Base-by-base conservation (phyloP, 495 filamentous ascomycete species). In the Trichoderma reesei region DNA sequence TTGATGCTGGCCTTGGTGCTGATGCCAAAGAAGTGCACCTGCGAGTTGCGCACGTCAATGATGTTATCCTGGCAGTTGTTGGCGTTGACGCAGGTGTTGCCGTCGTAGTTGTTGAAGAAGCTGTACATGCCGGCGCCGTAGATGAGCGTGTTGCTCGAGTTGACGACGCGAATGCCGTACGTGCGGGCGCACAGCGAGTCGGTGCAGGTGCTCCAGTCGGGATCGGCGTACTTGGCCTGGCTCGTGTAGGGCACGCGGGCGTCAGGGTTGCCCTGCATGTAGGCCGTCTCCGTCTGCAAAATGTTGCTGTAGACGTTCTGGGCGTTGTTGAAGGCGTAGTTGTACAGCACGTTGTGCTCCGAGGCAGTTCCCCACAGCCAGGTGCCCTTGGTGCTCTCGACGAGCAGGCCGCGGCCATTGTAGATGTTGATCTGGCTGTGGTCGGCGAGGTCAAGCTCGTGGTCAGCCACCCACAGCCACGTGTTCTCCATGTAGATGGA, bases 401-500 rank as follows among this genome's bases (percentile, higher is more conserved):
- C 79, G 41, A 93, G 81, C 16, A 95, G 80, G 65, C 92, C 93
- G 65, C 93, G 89, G 54, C 91, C 93, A 70, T 90, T 96, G 80
- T 87, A 98, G 68, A 98, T 83, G 74, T 94, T 89, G 74, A 96
- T 88, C 75, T 96, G 93, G 65, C 83, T 84, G 75, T 90, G 84
- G 69, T 89, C 87, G 8, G 74, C 54, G 4, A 85, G 82, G 72
- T 96, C 93, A 46, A 98, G 87, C 66, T 91, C 89, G 78, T 98
- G 93, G 74, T 98, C 93, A 2, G 93, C 85, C 36, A 92, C 91
- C 93, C 93, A 98, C 74, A 88, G 89, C 93, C 93, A 98, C 51
- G 84, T 86, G 76, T 98, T 97, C 77, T 96, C 93, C 59, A 96
- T 75, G 73, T 96, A 96, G 16, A 86, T 83, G 62, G 83, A 86